Evolutionary conservation across 192 early-diverging fungal species (phyloP).

Genomic region (Geranomyces michiganensis): DNA sequence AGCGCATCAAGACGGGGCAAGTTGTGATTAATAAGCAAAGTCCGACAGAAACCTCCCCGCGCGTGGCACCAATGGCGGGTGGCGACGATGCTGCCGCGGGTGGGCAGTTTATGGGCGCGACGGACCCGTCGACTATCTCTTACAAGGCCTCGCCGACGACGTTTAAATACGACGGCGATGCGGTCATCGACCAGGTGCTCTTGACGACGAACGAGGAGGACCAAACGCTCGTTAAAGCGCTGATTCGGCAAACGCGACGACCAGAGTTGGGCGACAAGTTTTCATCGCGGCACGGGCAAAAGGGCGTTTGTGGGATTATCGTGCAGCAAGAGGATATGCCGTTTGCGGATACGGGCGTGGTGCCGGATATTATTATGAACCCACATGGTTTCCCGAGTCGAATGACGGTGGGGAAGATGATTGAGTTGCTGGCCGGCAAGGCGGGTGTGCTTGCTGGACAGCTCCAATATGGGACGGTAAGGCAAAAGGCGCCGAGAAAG

Average conservation of each 20-base stretch:
- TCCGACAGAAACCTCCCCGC: conserved; percentile 72
- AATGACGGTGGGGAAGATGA: conserved; percentile 99
- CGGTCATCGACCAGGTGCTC: conserved; percentile 90
- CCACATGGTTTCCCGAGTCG: conserved; percentile 98
- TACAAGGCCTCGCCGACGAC: conserved; percentile 75
- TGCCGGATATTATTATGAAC: conserved; percentile 99
- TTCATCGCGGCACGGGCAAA: conserved; percentile 96
- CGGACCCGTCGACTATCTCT: conserved; percentile 53
- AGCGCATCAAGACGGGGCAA: conserved; percentile 71
- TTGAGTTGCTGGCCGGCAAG: conserved; percentile 95
- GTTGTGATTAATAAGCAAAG: conserved; percentile 87
- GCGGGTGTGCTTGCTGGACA: conserved; percentile 90
- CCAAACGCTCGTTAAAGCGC: conserved; percentile 87
- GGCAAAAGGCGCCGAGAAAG: background rate
- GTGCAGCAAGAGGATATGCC: conserved; percentile 98
- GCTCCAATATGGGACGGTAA: conserved; percentile 91
- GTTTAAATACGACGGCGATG: conserved; percentile 89
- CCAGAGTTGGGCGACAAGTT: conserved; percentile 99
- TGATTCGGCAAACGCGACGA: conserved; percentile 88
- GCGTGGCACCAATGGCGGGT: conserved; percentile 44
- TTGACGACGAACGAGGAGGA: conserved; percentile 92
- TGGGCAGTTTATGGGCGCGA: conserved; percentile 30
- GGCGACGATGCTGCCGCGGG: conserved; percentile 45
- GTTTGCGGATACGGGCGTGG: conserved; percentile 86
- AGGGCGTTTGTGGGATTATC: conserved; percentile 96